Evolutionary conservation across 306 rosid genomes (phyloP), one percentile per base, ranked within the genome.

Genomic region (Inga oerstediana): DNA sequence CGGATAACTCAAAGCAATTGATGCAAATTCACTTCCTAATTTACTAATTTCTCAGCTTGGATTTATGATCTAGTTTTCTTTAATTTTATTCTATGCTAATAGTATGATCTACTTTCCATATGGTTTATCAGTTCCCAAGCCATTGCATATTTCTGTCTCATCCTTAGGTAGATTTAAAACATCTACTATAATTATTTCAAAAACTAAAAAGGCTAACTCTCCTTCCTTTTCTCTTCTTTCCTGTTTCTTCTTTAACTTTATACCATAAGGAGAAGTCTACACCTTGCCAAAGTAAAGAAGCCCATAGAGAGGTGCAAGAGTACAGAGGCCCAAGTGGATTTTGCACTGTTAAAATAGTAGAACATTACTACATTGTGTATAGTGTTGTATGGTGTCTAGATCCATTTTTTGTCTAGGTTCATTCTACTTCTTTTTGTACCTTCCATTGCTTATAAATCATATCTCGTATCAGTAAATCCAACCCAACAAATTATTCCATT

Each of bases 21-120:
- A 78, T 49, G 39, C 51, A 20, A 72, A 72, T 27, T 78, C 80
- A 61, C 24, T 61, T 61, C 67, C 16, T 24, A 10, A 61, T 24
- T 61, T 61, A 61, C 35, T 10, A 72, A 61, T 27, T 72, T 80
- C 49, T 20, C n/a, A 27, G 27, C 48, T 64, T 52, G 46, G 43
- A 82, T 62, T 78, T 62, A 76, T 20, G 65, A 48, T 73, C 71
- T 72, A 72, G 61, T 64, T 65, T 78, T 72, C 39, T 16, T 58
- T 46, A 32, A 78, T 20, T 64, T 83, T 68, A 72, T 78, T 49
- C 64, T 62, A 56, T 27, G 34, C 62, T 35, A 78, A 78, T 20
- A 13, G 9, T 61, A 70, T 12, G 5, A 54, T 54, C 22, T 37
- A 48, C 20, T 62, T 19, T 48, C 24, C 64, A 20, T 22, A 45